Conservation (phyloP, 2,329 filamentous ascomycete genomes). For the Claviceps sp. region DNA sequence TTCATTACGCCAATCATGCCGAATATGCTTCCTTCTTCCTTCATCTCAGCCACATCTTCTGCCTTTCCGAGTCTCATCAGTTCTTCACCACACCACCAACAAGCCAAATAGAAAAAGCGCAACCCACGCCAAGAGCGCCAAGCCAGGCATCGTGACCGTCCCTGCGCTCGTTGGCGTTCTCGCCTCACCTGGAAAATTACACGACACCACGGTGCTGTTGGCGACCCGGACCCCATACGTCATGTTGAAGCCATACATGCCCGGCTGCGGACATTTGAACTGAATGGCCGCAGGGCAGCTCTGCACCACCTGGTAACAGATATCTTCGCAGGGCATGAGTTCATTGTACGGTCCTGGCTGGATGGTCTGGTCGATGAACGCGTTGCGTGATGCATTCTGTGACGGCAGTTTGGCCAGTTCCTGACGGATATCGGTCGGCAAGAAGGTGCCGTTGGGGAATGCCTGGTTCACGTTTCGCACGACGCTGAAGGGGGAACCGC, state of each 20-base stretch:
- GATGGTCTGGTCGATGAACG: conserved; percentile 56
- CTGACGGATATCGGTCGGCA: conserved; percentile 24
- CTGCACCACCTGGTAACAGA: conserved; percentile 77
- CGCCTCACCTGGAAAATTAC: conserved; percentile 26
- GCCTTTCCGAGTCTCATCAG: not conserved
- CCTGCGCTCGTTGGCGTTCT: conserved; percentile 16
- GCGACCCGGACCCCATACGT: conserved; percentile 21
- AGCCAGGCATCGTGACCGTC: conserved; percentile 6
- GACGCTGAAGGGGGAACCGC: conserved; percentile 28
- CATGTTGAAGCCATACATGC: conserved; percentile 18
- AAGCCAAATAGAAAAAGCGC: not conserved
- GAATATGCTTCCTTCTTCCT: not conserved
- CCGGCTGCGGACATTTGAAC: conserved; percentile 56
- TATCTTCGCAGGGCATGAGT: conserved; percentile 71
- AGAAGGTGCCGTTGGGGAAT: conserved; percentile 55
- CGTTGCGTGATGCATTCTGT: conserved; percentile 47
- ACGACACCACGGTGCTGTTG: conserved; percentile 15
- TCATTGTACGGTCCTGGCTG: conserved; percentile 87
- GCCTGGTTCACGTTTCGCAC: conserved; percentile 55
- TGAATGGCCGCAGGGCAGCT: conserved; percentile 66
- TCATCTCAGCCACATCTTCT: not conserved
- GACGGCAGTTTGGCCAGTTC: conserved; percentile 11
- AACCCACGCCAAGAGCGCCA: conserved; percentile 1
- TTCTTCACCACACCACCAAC: not conserved
- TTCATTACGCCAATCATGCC: not conserved